Evolutionary conservation across 345 rosid genomes (phyloP).

Genomic region (Euphorbia pulcherrima): DNA sequence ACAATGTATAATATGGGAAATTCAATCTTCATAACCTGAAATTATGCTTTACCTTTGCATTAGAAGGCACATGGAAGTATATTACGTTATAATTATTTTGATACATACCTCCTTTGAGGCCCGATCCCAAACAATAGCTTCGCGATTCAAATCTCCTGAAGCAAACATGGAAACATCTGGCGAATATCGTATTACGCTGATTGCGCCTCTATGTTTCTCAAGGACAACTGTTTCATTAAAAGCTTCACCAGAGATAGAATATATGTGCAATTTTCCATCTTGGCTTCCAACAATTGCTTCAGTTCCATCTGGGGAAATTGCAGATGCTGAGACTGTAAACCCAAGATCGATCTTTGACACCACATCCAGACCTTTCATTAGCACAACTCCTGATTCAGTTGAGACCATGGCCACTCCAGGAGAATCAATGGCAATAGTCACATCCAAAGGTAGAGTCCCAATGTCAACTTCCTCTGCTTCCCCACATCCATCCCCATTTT

Average conservation of each 20-base stretch:
- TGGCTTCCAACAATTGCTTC: slow-evolving; percentile 83
- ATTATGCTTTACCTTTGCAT: not conserved
- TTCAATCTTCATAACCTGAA: not conserved
- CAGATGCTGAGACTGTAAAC: slow-evolving; percentile 71
- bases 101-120: slow-evolving; percentile 61
- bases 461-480: slow-evolving; percentile 57
- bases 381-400: slow-evolving; percentile 68
- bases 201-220: slow-evolving; percentile 85
- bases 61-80: not conserved
- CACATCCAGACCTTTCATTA: slow-evolving; percentile 61
- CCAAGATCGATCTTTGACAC: slow-evolving; percentile 68
- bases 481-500: slow-evolving; percentile 60
- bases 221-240: slow-evolving; percentile 69
- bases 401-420: slow-evolving; percentile 68
- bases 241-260: slow-evolving; percentile 56
- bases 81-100: not conserved
- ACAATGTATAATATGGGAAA: not conserved
- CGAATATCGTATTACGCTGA: slow-evolving; percentile 76
- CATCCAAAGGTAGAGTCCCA: slow-evolving; percentile 79
- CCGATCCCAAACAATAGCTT: slow-evolving; percentile 84
- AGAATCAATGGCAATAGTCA: slow-evolving; percentile 61
- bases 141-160: slow-evolving; percentile 81
- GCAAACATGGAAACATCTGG: slow-evolving; percentile 93
- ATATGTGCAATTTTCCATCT: slow-evolving; percentile 77
- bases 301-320: slow-evolving; percentile 76